Percentiles rank a stretch among this genome's conserved stretches.
Evolutionary conservation across 2,329 filamentous ascomycete genomes (phyloP).

Genomic region (Fusarium brachygibbosum): DNA sequence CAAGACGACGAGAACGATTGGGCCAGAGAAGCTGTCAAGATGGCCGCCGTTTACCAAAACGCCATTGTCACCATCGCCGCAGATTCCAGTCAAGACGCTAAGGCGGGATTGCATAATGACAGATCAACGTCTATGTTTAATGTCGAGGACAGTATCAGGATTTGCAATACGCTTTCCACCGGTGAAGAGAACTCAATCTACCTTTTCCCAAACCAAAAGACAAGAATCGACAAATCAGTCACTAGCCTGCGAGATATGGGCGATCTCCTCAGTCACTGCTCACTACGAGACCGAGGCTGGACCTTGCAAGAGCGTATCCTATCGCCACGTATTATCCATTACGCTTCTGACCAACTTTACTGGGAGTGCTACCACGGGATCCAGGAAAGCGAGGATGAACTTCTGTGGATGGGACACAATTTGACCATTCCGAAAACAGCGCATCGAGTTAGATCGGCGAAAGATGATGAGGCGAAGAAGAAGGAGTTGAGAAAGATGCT

Average conservation of each 20-base stretch:
- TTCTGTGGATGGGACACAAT: neutral
- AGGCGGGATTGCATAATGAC: neutral
- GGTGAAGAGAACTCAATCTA: neutral
- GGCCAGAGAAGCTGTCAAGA: conserved; percentile 13
- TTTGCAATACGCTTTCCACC: neutral
- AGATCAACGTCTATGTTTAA: neutral
- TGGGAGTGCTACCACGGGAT: conserved; percentile 11
- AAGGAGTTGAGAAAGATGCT: conserved; percentile 1
- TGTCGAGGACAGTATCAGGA: neutral
- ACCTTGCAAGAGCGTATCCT: conserved; percentile 15
- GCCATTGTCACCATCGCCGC: conserved; percentile 7
- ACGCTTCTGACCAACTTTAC: conserved; percentile 10
- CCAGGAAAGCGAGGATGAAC: conserved; percentile 2
- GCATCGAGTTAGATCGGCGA: neutral
- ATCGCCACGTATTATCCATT: neutral
- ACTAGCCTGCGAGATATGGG: neutral
- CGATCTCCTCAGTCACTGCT: neutral
- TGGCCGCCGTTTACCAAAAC: conserved; percentile 15
- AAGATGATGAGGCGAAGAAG: fast-evolving
- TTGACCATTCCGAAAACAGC: neutral
- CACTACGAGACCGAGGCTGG: conserved; percentile 6
- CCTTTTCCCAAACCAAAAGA: neutral
- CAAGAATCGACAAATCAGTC: neutral
- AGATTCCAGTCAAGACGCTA: neutral
- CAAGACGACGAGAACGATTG: conserved; percentile 8